These are phyloP conservation scores for Epichloe sylvatica DNA, from an alignment of 2,329 filamentous ascomycete genomes.

Conservation along the genomic window DNA sequence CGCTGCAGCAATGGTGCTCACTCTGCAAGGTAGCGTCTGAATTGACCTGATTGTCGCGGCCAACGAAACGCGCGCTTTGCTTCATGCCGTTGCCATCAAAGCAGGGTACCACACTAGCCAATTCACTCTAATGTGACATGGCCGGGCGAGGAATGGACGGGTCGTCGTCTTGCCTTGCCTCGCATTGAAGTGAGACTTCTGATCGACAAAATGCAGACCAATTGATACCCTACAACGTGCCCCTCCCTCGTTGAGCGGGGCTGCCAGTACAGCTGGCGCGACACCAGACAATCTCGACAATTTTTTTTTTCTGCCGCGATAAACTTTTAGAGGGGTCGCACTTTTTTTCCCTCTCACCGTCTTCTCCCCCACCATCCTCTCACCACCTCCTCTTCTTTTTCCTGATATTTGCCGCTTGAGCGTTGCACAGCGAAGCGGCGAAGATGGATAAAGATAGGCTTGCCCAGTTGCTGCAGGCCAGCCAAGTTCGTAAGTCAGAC, in stretches of 20 bases:
- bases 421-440: slow-evolving; percentile 5
- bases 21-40: not conserved
- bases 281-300: slow-evolving; percentile 1
- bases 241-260: slow-evolving; percentile 6
- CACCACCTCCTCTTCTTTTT: slow-evolving; percentile 3
- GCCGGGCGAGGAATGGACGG: no score
- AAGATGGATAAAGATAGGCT: slow-evolving; percentile 52
- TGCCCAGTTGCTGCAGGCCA: slow-evolving; percentile 71
- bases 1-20: no score
- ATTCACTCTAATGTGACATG: no score
- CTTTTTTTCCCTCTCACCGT: slow-evolving; percentile 7
- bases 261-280: slow-evolving; percentile 1
- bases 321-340: slow-evolving; percentile 5
- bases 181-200: no score
- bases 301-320: slow-evolving; percentile 10
- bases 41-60: not conserved
- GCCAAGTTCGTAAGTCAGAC: slow-evolving; percentile 62
- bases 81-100: not conserved
- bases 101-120: no score
- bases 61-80: not conserved
- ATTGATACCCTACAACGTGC: not conserved
- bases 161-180: no score
- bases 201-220: not conserved
- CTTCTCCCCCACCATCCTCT: not conserved
- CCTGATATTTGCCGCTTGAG: slow-evolving; percentile 6